phyloP scores from a whole-genome alignment of 2,329 filamentous ascomycete genomes.

The Rosellinia necatrix region DNA sequence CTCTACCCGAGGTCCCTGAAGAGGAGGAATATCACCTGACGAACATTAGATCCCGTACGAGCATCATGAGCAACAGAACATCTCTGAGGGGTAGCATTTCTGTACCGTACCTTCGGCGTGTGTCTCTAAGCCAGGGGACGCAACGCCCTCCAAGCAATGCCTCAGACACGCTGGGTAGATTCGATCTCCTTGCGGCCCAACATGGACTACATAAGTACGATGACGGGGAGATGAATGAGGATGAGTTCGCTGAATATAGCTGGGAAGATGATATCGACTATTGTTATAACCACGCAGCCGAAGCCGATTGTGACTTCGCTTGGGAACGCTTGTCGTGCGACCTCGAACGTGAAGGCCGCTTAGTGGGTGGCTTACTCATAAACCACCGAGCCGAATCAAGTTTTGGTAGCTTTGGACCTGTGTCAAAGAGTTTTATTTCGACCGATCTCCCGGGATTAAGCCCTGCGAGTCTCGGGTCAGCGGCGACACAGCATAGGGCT shows the following conservation, averaged over 20 bases:
- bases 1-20: slow-evolving; percentile 64
- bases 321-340: slow-evolving; percentile 66
- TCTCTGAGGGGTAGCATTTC: slow-evolving; percentile 61
- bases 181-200: slow-evolving; percentile 47
- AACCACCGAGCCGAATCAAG: slow-evolving; percentile 15
- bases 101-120: slow-evolving; percentile 57
- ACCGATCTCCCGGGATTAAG: slow-evolving; percentile 55
- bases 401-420: slow-evolving; percentile 14
- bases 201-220: slow-evolving; percentile 38
- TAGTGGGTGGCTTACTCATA: slow-evolving; percentile 15
- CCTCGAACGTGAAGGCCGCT: slow-evolving; percentile 41
- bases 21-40: slow-evolving; percentile 59
- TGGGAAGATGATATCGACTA: slow-evolving; percentile 76
- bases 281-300: slow-evolving; percentile 70
- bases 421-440: slow-evolving; percentile 35
- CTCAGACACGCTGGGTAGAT: slow-evolving; percentile 57
- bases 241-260: slow-evolving; percentile 48
- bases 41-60: slow-evolving; percentile 48
- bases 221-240: slow-evolving; percentile 31
- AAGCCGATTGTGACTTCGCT: slow-evolving; percentile 69
- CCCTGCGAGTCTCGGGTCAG: slow-evolving; percentile 53
- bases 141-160: slow-evolving; percentile 50
- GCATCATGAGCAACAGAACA: slow-evolving; percentile 52
- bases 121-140: slow-evolving; percentile 43
- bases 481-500: slow-evolving; percentile 48